phyloP scores from a whole-genome alignment of 2,329 filamentous ascomycete genomes.

The Penicillium sumatraense region DNA sequence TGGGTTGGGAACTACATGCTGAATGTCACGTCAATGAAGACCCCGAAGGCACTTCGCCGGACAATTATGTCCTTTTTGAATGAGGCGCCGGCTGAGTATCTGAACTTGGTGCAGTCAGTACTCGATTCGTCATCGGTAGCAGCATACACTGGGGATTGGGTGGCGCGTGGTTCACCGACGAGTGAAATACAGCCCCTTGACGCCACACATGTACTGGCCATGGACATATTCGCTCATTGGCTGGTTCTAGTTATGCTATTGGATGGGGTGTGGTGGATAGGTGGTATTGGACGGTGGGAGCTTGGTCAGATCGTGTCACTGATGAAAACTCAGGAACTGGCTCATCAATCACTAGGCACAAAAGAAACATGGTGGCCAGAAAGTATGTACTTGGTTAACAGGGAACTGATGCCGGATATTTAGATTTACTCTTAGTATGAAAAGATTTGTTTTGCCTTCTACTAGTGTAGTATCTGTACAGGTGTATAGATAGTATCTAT shows the following conservation, averaged over 20 bases:
- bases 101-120: constrained; percentile 41
- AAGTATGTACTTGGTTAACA: constrained; percentile 26
- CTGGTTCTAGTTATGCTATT: constrained; percentile 37
- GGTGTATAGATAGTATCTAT: no score
- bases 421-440: no score
- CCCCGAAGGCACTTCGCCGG: constrained; percentile 40
- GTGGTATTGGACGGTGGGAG: constrained; percentile 32
- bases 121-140: constrained; percentile 20
- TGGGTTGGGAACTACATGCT: constrained; percentile 45
- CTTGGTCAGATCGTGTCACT: constrained; percentile 27
- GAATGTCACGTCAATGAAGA: constrained; percentile 38
- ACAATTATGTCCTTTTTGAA: constrained; percentile 50
- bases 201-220: constrained; percentile 19
- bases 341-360: constrained; percentile 5
- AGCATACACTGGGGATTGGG: background rate
- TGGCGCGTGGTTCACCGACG: constrained; percentile 3
- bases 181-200: constrained; percentile 4
- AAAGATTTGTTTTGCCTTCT: no score
- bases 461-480: no score
- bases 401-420: constrained; percentile 14
- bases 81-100: constrained; percentile 38
- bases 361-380: constrained; percentile 31
- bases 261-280: constrained; percentile 42
- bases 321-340: constrained; percentile 19
- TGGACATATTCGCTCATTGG: constrained; percentile 39